phyloP scores from a whole-genome alignment of 345 rosid species.

The Lepidium africanum region DNA sequence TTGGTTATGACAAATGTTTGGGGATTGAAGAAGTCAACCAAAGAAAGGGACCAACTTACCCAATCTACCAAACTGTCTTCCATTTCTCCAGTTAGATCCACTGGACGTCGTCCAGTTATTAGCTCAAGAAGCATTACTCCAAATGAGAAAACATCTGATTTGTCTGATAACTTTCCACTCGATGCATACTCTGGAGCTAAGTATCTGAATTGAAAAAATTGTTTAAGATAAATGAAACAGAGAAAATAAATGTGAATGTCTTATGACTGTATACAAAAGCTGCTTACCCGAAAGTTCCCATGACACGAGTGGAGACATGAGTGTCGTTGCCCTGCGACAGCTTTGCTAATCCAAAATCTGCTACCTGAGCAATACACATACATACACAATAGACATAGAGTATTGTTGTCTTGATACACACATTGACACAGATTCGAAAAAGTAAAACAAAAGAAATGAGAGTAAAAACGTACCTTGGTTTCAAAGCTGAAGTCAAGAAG shows the following conservation, averaged over 20 bases:
- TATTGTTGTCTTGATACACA: neutral
- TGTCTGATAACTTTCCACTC: slow-evolving; percentile 81
- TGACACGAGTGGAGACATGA: slow-evolving; percentile 90
- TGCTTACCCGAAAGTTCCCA: slow-evolving; percentile 97
- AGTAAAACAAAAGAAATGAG: neutral
- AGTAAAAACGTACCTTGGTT: slow-evolving; percentile 46
- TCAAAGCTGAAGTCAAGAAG: slow-evolving; percentile 67
- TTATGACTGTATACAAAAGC: neutral
- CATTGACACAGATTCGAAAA: neutral
- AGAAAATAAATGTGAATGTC: neutral
- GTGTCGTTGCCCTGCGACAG: slow-evolving; percentile 67
- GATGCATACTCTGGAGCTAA: slow-evolving; percentile 96
- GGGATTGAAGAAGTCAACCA: neutral
- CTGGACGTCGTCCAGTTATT: slow-evolving; percentile 67
- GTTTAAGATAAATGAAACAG: neutral
- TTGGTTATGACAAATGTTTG: neutral
- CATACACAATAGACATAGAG: neutral
- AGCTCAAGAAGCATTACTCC: slow-evolving; percentile 87
- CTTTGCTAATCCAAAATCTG: slow-evolving; percentile 98
- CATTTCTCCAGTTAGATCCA: slow-evolving; percentile 46
- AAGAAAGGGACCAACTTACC: slow-evolving; percentile 31
- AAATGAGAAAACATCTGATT: slow-evolving; percentile 86
- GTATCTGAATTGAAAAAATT: slow-evolving; percentile 36
- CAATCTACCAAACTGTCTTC: slow-evolving; percentile 91
- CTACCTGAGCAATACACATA: slow-evolving; percentile 42